Evolutionary conservation across 176 grass and related monocot genomes (phyloP), one percentile per base, ranked within the genome.

Genomic region (Echinochloa phyllopogon): DNA sequence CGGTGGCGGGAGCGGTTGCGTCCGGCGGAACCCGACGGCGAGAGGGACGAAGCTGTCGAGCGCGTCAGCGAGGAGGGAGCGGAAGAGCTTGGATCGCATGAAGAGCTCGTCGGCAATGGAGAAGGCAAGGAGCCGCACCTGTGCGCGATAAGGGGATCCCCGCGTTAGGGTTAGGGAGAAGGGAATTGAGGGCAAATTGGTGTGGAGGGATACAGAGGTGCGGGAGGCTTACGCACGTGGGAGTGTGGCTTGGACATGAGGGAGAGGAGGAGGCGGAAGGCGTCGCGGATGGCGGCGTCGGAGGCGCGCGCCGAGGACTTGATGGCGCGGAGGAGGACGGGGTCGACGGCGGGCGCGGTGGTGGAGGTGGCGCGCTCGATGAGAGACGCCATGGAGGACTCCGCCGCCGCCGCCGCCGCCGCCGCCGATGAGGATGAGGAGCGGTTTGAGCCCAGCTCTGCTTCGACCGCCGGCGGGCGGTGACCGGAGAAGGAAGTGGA

Each of bases 81-180:
- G 90, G 83, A 98, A 98, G 63, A 98, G 89, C 69, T 92, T 95
- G 16, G 91, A 98, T 33, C 93, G 80, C 91, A 95, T 95, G 87
- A 98, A 98, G 60, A 98, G 88, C 74, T 95, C 96, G 80, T 98
- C 93, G 29, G 91, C 53, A 82, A 94, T 89, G 78, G 81, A 89
- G 74, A 94, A 86, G 29, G 93, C 82, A 29, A 95, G 93, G 51
- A 90, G 92, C 18, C 93, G 91, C 80, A 98, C 93, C 91, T 95
- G 91, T 39, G 24, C 45, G 77, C 15, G 39, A 44, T 20, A 52
- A 59, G 53, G 38, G 44, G n/a, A 29, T 68, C 56, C 59, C 1
- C 37, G n/a, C 0, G 17, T 85, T 83, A 92, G 81, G 38, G 58
- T 72, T 90, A 14, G 72, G 77, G 56, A 33, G 29, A 33, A 33